A percentile compares a stretch with the other conserved stretches of the same genome.
Conservation (phyloP, 192 early-diverging fungal species). For the Diversispora epigaea region DNA sequence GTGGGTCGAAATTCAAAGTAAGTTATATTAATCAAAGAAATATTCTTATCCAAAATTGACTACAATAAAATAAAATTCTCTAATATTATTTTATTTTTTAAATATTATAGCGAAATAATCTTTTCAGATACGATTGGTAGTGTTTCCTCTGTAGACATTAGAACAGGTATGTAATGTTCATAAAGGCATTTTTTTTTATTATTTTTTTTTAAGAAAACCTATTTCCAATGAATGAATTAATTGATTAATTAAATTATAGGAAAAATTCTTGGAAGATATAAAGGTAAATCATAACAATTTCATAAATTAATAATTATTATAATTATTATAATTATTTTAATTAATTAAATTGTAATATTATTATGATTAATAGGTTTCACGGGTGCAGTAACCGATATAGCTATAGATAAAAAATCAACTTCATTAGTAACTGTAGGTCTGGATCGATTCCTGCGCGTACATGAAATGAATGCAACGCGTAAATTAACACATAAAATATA, state of each 20-base stretch:
- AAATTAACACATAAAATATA: slow-evolving; percentile 65
- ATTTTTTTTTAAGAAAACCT: too few relatives aligned
- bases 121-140: slow-evolving; percentile 65
- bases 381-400: slow-evolving; percentile 52
- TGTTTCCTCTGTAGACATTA: slow-evolving; percentile 60
- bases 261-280: slow-evolving; percentile 52
- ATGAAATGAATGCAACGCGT: slow-evolving; percentile 56
- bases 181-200: too few relatives aligned
- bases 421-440: slow-evolving; percentile 64
- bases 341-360: background rate
- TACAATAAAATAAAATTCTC: background rate
- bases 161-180: too few relatives aligned
- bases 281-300: slow-evolving; percentile 43
- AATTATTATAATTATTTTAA: background rate
- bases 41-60: background rate
- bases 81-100: background rate
- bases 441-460: slow-evolving; percentile 79
- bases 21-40: background rate
- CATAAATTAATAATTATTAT: too few relatives aligned
- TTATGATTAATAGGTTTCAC: slow-evolving; percentile 37
- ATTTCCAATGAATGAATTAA: background rate
- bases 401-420: slow-evolving; percentile 26
- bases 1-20: slow-evolving; percentile 44
- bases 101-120: slow-evolving; percentile 51
- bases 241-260: background rate